A percentile compares a stretch with the other conserved stretches of the same genome.
Evolutionary conservation across 129 eudicot species (phyloP).

Genomic region (Heracleum sosnowskyi): DNA sequence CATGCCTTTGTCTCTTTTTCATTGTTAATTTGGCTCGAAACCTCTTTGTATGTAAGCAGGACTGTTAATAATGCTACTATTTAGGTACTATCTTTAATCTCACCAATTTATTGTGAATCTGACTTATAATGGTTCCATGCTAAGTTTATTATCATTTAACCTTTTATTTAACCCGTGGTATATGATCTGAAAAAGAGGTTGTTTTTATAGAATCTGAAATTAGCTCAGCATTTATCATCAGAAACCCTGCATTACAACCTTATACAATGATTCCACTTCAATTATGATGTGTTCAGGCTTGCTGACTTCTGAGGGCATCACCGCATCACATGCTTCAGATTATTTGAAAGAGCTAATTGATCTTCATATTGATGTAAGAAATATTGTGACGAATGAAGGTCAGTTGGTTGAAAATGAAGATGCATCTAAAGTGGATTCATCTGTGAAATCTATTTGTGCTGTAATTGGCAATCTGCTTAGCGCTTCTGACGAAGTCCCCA

Average conservation of each 20-base stretch:
- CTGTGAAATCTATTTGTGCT: constrained; percentile 41
- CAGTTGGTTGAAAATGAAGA: constrained; percentile 26
- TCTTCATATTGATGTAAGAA: constrained; percentile 35
- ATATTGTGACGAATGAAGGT: constrained; percentile 15
- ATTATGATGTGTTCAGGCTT: constrained; percentile 48
- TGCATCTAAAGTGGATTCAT: constrained; percentile 30
- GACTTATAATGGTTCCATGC: too few species aligned
- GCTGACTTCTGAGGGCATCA: constrained; percentile 52
- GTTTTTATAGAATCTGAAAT: not conserved
- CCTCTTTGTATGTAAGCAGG: too few species aligned
- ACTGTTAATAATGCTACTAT: too few species aligned
- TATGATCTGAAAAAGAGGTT: not conserved
- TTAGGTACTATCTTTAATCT: too few species aligned
- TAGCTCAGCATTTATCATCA: not conserved
- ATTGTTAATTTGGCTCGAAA: too few species aligned
- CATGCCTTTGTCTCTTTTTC: too few species aligned
- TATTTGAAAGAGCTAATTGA: constrained; percentile 48
- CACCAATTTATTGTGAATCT: too few species aligned
- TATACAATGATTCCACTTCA: not conserved
- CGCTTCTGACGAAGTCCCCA: constrained; percentile 32
- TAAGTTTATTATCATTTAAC: too few species aligned
- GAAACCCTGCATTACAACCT: not conserved
- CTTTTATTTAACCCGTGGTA: too few species aligned
- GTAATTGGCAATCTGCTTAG: constrained; percentile 39
- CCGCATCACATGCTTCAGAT: constrained; percentile 54